Conservation (phyloP, 345 rosid species). For the Gossypioides kirkii region DNA sequence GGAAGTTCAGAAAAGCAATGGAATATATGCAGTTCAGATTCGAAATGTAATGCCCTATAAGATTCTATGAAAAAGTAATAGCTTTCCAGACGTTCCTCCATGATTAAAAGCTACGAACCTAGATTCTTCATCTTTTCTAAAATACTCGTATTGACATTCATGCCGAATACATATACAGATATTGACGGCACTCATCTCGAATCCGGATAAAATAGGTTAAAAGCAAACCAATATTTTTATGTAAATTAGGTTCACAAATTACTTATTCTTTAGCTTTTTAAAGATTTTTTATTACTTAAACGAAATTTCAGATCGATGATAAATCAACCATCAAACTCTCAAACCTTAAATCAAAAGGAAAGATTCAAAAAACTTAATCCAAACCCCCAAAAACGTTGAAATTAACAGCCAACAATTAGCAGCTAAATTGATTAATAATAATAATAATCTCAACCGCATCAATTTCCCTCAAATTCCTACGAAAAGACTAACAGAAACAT, state of each 20-base stretch:
- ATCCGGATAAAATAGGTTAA: no score
- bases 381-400: background rate
- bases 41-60: background rate
- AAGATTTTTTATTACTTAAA: background rate
- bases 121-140: background rate
- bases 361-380: background rate
- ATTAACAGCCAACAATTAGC: background rate
- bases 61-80: slow-evolving; percentile 1
- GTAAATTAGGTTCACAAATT: background rate
- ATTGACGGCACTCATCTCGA: no score
- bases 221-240: background rate
- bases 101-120: background rate
- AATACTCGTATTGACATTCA: background rate
- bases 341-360: slow-evolving; percentile 7
- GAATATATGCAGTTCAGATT: background rate
- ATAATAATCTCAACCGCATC: background rate
- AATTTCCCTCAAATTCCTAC: slow-evolving; percentile 9
- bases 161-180: no score
- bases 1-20: background rate
- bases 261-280: no score
- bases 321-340: background rate
- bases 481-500: background rate
- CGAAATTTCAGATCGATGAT: background rate
- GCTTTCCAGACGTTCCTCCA: background rate
- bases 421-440: background rate